phyloP scores from a whole-genome alignment of 805 yeast genomes.

The Pichia membranifaciens region DNA sequence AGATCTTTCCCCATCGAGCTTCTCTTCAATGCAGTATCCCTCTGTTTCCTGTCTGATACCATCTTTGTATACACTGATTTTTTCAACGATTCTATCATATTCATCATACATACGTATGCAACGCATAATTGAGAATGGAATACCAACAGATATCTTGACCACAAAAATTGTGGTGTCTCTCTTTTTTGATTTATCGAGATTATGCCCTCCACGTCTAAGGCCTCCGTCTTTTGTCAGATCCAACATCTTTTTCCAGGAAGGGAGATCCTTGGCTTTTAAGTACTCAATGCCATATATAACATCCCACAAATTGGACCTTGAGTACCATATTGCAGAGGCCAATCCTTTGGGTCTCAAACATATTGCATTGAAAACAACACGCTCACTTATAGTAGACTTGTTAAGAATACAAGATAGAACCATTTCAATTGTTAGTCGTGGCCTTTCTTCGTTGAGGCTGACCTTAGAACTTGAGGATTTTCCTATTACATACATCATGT shows the following conservation, averaged over 20 bases:
- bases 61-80: conserved; percentile 33
- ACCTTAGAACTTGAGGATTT: neutral
- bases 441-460: too few species aligned
- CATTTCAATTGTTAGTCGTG: neutral
- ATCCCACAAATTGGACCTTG: conserved; percentile 12
- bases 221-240: conserved; percentile 32
- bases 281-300: conserved; percentile 14
- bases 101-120: conserved; percentile 50
- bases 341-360: conserved; percentile 5
- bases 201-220: conserved; percentile 18
- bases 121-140: conserved; percentile 72
- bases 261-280: conserved; percentile 17
- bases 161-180: neutral
- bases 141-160: conserved; percentile 34
- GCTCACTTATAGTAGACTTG: neutral
- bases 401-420: conserved; percentile 1
- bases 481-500: neutral
- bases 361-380: conserved; percentile 7
- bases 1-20: conserved; percentile 89
- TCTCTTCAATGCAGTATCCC: conserved; percentile 73
- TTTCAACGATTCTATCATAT: conserved; percentile 45
- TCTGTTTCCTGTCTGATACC: conserved; percentile 1
- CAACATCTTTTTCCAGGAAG: conserved; percentile 67
- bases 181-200: conserved; percentile 28
- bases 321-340: conserved; percentile 9